Evolutionary conservation across 441 rosid species (phyloP), one percentile per base, ranked within the genome.

Genomic region (Pelargonium myrrhifolium): DNA sequence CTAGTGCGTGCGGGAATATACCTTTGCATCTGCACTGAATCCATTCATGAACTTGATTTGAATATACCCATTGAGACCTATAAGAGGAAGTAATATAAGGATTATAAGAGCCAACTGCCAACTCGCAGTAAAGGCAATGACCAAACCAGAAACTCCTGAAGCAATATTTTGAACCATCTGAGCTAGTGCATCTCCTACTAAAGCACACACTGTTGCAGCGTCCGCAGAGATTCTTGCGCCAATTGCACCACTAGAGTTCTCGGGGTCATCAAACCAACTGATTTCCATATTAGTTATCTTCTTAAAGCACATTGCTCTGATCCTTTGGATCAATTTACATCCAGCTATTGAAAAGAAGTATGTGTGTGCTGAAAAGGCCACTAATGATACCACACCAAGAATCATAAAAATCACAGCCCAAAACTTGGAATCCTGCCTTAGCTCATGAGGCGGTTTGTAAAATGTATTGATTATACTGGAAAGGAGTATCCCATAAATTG

Each of bases 261-360:
- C 80, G 53, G 88, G 74, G 35, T 83, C 83, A 65, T 92, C 93
- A 39, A 89, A 86, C 98, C 96, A 92, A 31, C 89, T 79, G 67
- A 89, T 75, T 68, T 92, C 96, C 96, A 83, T 89, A 40, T 55
- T 77, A 66, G 89, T 85, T 35, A 87, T 87, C 79, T 86, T 92
- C 87, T 92, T 85, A 37, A 92, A 89, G 72, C 96, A 87, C 72
- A 81, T 79, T 1, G 82, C 56, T 68, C 92, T 74, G 35, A 88
- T 76, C 61, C 96, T 75, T 65, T 79, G 78, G 71, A 92, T 84
- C 56, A 92, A 39, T 63, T 78, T 86, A 43, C 78, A 66, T 7
- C 96, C 93, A 1, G 92, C 98, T 9, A 88, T 65, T 0, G 87
- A 70, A 68, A 92, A 92, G 49, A 87, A 82, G 62, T 85, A 85